phyloP scores from a whole-genome alignment of 192 early-diverging fungal species.

The Coemansia sp. region DNA sequence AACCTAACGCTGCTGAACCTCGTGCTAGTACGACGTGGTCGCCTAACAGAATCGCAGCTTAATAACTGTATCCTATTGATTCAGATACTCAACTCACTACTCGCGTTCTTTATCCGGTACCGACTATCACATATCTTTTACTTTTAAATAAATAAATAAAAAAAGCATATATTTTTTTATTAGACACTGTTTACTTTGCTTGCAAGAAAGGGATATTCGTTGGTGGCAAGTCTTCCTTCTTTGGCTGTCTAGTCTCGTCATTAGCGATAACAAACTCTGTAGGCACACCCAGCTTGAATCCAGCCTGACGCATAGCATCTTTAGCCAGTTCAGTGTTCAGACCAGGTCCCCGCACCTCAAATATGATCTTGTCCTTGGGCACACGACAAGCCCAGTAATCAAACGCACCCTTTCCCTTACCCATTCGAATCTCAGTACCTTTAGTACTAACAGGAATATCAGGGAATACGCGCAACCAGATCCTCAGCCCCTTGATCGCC shows the following conservation, averaged over 20 bases:
- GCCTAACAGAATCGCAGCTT: conserved; percentile 70
- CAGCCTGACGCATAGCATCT: conserved; percentile 52
- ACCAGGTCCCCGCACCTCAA: conserved; percentile 83
- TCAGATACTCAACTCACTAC: conserved; percentile 66
- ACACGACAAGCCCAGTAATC: conserved; percentile 94
- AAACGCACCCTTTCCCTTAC: conserved; percentile 94
- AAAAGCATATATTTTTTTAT: neutral
- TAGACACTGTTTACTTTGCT: conserved; percentile 28
- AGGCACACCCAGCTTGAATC: conserved; percentile 51
- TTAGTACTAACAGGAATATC: conserved; percentile 92
- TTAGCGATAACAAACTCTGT: conserved; percentile 49
- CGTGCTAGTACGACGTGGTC: conserved; percentile 78
- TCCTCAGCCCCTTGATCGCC: conserved; percentile 80
- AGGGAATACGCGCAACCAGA: conserved; percentile 89
- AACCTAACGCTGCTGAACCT: conserved; percentile 95
- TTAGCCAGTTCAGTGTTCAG: conserved; percentile 71
- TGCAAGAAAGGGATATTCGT: conserved; percentile 54
- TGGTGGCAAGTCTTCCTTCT: conserved; percentile 45
- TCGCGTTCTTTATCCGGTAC: conserved; percentile 87
- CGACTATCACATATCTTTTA: conserved; percentile 83
- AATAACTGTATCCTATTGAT: conserved; percentile 65
- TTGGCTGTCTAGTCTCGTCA: conserved; percentile 51
- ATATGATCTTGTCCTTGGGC: conserved; percentile 83
- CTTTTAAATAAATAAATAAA: conserved; percentile 33
- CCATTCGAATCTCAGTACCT: conserved; percentile 94